These are phyloP conservation scores for Zasmidium cellare DNA, from an alignment of 2,329 filamentous ascomycete genomes.

Conservation along the genomic window DNA sequence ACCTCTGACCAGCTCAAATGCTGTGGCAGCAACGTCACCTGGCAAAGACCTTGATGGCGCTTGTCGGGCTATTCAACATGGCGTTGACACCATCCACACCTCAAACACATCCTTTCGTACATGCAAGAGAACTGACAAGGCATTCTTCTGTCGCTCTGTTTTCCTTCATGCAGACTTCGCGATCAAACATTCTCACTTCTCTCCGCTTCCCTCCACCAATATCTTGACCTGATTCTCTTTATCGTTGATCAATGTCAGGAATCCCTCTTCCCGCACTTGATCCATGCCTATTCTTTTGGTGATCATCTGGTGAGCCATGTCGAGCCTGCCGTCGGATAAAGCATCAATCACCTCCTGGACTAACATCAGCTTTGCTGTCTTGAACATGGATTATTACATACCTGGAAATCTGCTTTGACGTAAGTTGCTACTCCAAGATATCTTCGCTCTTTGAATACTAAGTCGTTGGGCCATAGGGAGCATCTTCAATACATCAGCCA, in stretches of 20 bases:
- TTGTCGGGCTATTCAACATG: background rate
- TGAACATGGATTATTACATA: no score
- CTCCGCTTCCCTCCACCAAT: constrained; percentile 37
- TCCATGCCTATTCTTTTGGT: constrained; percentile 49
- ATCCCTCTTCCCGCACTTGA: constrained; percentile 49
- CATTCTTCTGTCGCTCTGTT: background rate
- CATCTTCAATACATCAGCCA: constrained; percentile 25
- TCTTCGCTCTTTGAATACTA: constrained; percentile 55
- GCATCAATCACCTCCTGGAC: constrained; percentile 48
- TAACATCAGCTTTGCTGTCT: no score
- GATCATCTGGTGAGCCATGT: constrained; percentile 49
- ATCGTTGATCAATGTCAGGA: constrained; percentile 49
- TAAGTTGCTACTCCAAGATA: constrained; percentile 57
- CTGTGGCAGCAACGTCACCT: no score
- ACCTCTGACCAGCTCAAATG: no score
- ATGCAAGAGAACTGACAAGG: background rate
- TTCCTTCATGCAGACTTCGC: background rate
- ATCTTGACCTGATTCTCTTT: constrained; percentile 54
- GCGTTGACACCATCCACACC: background rate
- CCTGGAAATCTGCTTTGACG: constrained; percentile 49
- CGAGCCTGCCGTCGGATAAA: constrained; percentile 42
- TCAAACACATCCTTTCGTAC: background rate
- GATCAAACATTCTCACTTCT: constrained; percentile 5
- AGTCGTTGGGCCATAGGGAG: constrained; percentile 50
- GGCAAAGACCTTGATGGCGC: no score